These are phyloP conservation scores for Parathielavia hyrcaniae DNA, from an alignment of 495 filamentous ascomycete species.

Conservation along the genomic window DNA sequence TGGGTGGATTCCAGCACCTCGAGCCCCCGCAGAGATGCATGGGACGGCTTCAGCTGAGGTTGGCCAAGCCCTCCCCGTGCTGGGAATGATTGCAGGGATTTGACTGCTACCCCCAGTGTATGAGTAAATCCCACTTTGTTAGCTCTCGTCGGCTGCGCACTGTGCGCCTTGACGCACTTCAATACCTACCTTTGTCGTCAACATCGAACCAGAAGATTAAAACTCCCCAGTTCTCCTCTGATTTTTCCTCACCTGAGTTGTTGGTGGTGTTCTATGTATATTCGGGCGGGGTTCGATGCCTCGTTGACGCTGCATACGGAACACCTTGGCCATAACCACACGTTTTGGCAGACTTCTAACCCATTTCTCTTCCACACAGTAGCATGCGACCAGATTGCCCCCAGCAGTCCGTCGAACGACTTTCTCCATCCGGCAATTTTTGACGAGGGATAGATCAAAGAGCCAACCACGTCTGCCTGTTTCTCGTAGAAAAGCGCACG, in stretches of 20 bases:
- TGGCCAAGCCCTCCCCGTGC: background rate
- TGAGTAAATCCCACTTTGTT: conserved; percentile 22
- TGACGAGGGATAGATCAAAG: conserved; percentile 27
- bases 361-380: background rate
- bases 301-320: no score
- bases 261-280: no score
- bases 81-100: conserved; percentile 11
- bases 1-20: background rate
- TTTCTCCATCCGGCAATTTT: conserved; percentile 35
- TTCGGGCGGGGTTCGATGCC: no score
- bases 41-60: conserved; percentile 10
- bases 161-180: background rate
- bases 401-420: conserved; percentile 11
- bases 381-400: background rate
- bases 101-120: background rate
- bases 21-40: conserved; percentile 3
- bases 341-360: no score
- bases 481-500: background rate
- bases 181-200: no score
- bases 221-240: no score
- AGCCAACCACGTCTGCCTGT: conserved; percentile 18
- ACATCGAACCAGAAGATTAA: no score
- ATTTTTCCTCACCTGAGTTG: no score
- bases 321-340: no score
- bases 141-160: conserved; percentile 15